Percentiles rank a stretch among this genome's conserved stretches.
phyloP scores from a whole-genome alignment of 2,329 filamentous ascomycete species.

The Herpomyces periplanetae region DNA sequence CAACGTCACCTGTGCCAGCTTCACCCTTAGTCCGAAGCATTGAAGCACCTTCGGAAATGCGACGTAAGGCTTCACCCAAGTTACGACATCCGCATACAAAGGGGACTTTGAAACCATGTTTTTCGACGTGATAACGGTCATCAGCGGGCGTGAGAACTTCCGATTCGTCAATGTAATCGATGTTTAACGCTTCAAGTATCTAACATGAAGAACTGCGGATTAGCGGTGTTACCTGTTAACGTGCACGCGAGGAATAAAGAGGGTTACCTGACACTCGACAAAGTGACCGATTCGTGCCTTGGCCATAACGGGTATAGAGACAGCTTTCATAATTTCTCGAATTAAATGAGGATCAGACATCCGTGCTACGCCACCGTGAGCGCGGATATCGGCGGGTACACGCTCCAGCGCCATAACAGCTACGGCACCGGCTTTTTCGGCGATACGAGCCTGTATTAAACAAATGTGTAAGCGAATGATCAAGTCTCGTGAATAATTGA shows the following conservation, averaged over 20 bases:
- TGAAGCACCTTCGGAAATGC: conserved; percentile 67
- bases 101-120: conserved; percentile 37
- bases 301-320: conserved; percentile 95
- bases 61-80: conserved; percentile 58
- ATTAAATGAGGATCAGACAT: conserved; percentile 92
- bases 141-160: conserved; percentile 91
- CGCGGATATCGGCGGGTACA: conserved; percentile 78
- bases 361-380: conserved; percentile 61
- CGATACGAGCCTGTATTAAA: conserved; percentile 33
- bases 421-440: conserved; percentile 73
- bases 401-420: conserved; percentile 97
- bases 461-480: conserved; percentile 1
- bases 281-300: conserved; percentile 94
- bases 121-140: conserved; percentile 60
- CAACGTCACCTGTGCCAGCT: conserved; percentile 79
- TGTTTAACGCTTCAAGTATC: conserved; percentile 72
- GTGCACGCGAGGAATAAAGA: background rate
- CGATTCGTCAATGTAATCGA: conserved; percentile 94
- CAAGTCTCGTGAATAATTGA: no score
- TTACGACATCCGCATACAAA: conserved; percentile 92
- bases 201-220: conserved; percentile 6
- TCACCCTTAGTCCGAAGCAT: conserved; percentile 99
- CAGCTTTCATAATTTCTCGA: conserved; percentile 65
- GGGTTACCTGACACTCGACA: conserved; percentile 61
- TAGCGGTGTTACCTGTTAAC: background rate